Conservation (phyloP, 352 stramenopile genomes). For the Elongisporangium undulatum region DNA sequence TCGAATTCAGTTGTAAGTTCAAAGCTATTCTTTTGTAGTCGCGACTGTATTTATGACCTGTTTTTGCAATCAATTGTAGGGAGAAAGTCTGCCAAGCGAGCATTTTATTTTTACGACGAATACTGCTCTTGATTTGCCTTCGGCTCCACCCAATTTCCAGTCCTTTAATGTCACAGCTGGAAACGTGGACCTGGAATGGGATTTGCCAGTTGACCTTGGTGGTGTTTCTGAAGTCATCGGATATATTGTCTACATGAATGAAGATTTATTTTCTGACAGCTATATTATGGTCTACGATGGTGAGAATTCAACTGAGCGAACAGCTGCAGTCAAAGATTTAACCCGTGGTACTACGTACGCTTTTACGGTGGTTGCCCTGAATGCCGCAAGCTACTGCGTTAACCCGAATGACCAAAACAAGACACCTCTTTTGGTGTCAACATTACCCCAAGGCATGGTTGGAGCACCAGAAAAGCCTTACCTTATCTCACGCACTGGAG, state of each 20-base stretch:
- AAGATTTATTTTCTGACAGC: slow-evolving; percentile 7
- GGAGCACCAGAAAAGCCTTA: slow-evolving; percentile 15
- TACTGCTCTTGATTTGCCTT: slow-evolving; percentile 29
- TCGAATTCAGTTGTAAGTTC: slow-evolving; percentile 30
- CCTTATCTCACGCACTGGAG: slow-evolving; percentile 24
- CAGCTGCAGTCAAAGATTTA: slow-evolving; percentile 22
- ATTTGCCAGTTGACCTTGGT: slow-evolving; percentile 40
- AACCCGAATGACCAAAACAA: slow-evolving; percentile 15
- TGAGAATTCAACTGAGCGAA: slow-evolving; percentile 24
- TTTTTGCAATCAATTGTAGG: slow-evolving; percentile 11
- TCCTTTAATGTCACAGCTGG: slow-evolving; percentile 32
- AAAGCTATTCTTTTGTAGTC: neutral
- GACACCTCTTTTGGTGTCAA: slow-evolving; percentile 26
- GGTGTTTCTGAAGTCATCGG: slow-evolving; percentile 31
- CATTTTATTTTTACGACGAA: slow-evolving; percentile 16
- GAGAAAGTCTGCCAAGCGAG: slow-evolving; percentile 20
- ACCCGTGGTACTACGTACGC: slow-evolving; percentile 23
- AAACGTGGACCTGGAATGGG: slow-evolving; percentile 53
- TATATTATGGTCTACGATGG: slow-evolving; percentile 54
- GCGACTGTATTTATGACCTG: neutral
- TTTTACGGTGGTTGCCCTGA: slow-evolving; percentile 47
- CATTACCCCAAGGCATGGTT: slow-evolving; percentile 26
- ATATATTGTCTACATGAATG: slow-evolving; percentile 48
- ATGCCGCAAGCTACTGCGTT: slow-evolving; percentile 41
- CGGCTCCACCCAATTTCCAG: slow-evolving; percentile 28